Base-by-base conservation (phyloP, 2,329 filamentous ascomycete species). In the Penicillium sp. region DNA sequence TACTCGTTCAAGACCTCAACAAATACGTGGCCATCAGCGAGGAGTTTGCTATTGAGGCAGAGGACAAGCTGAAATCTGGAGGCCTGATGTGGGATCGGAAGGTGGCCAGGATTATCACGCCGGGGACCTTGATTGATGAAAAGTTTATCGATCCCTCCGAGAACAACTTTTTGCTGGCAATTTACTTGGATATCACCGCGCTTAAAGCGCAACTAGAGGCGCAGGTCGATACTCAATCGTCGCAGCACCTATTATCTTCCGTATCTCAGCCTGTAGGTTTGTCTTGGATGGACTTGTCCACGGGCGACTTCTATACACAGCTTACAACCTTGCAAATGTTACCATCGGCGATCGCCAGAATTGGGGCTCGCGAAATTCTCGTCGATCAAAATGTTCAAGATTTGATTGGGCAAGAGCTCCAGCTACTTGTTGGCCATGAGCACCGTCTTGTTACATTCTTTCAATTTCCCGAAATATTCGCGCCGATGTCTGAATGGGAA, bases 111-210 rank as follows among this genome's bases (percentile, higher is more conserved):
- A 89, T 99, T 68, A 87, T 99, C 71, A 98, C 95, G 0, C 93
- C 95, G 1, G 95, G 95, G 22, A 99, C 95, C 1, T 82, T 99
- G 57, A 97, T 99, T 67, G 95, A 99, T 76, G 95, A 99, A 78
- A 93, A 93, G 70, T 99, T 98, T 76, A 93, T 99, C 82, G 92
- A 98, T 73, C 92, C 93, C 1, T 94, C 91, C 73, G 88, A 91
- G 70, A 97, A 95, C 77, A 98, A 97, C 74, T 99, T 94, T 75
- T 83, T 98, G 37, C 85, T 98, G 74, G 89, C 91, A 40, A 85
- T 98, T 52, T 86, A 96, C 71, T 75, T 90, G 30, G 77, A 82
- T 60, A 60, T 70, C 5, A 51, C 69, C 33, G 57, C 60, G 2
- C 35, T 72, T 38, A 59, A 68, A 35, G 42, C 48, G 51, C 65